These are phyloP conservation scores for Paulownia fortunei DNA, from an alignment of 257 asterid species.

Conservation along the genomic window DNA sequence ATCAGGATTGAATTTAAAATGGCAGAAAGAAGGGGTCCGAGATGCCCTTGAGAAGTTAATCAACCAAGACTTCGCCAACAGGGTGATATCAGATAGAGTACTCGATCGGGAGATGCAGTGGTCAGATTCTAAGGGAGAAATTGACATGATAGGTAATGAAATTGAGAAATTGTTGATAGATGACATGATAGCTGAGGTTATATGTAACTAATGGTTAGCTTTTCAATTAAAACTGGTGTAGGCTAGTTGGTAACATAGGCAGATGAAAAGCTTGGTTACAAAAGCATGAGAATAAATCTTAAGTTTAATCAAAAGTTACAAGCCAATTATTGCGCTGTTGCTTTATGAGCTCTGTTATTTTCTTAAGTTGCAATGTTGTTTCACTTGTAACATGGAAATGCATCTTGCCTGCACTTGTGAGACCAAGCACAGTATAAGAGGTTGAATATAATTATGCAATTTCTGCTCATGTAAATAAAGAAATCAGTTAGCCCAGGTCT, in stretches of 20 bases:
- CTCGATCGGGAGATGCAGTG: constrained; percentile 68
- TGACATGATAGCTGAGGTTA: constrained; percentile 55
- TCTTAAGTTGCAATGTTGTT: neutral
- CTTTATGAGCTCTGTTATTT: neutral
- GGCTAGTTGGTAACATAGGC: constrained; percentile 40
- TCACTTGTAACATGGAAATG: neutral
- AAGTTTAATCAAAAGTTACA: constrained; percentile 17
- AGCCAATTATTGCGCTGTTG: neutral
- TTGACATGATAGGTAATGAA: constrained; percentile 59
- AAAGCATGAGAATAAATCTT: constrained; percentile 29
- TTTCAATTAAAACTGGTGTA: constrained; percentile 30
- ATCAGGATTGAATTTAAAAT: constrained; percentile 25
- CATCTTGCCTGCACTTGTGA: neutral
- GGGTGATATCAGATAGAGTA: constrained; percentile 40
- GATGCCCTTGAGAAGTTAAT: constrained; percentile 54
- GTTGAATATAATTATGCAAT: too few relatives aligned
- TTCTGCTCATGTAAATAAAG: too few relatives aligned
- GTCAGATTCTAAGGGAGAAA: constrained; percentile 51
- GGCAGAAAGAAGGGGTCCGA: constrained; percentile 45
- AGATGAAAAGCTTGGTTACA: constrained; percentile 30
- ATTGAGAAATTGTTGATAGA: constrained; percentile 70
- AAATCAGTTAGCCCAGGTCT: too few relatives aligned
- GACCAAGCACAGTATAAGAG: too few relatives aligned
- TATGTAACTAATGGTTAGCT: constrained; percentile 36
- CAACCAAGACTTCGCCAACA: constrained; percentile 33